Conservation (phyloP, 768 basidiomycete species). For the Tylopilus balloui region DNA sequence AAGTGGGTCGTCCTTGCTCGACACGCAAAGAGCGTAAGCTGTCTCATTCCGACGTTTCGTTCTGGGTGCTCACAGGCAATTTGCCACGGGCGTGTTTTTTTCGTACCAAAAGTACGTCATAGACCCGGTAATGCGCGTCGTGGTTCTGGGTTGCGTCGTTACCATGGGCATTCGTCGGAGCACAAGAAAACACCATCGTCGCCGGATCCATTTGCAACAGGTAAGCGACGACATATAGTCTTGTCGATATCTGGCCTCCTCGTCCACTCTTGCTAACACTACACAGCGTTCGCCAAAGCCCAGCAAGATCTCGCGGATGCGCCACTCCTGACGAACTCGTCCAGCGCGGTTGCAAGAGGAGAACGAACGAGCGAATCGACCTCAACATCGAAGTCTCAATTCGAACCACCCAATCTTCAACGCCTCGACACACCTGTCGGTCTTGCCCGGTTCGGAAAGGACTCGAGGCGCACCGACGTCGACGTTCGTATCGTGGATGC, state of each 20-base stretch:
- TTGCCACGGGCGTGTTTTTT: neutral
- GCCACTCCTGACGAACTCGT: neutral
- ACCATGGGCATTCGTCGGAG: conserved; percentile 5
- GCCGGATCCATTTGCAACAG: conserved; percentile 22
- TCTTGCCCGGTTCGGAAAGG: conserved; percentile 1
- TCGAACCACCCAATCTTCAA: neutral
- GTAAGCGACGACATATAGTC: too few species aligned
- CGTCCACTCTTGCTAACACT: neutral
- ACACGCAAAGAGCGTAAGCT: conserved; percentile 17
- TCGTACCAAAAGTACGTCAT: conserved; percentile 1
- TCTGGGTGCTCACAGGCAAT: neutral
- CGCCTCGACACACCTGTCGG: conserved; percentile 13
- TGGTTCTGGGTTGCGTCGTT: conserved; percentile 11
- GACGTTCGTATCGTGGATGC: conserved; percentile 11
- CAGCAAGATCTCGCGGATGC: conserved; percentile 1
- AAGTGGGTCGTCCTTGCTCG: neutral
- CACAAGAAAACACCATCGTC: neutral
- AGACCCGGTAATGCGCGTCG: conserved; percentile 3
- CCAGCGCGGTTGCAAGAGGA: neutral
- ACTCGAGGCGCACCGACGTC: neutral
- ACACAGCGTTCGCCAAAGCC: conserved; percentile 22
- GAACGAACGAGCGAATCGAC: neutral
- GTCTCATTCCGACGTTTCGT: neutral
- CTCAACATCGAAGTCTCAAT: neutral
- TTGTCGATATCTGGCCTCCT: neutral